These are phyloP conservation scores for Diutina pseudorugosa DNA, from an alignment of 1,139 yeast species.

Conservation along the genomic window DNA sequence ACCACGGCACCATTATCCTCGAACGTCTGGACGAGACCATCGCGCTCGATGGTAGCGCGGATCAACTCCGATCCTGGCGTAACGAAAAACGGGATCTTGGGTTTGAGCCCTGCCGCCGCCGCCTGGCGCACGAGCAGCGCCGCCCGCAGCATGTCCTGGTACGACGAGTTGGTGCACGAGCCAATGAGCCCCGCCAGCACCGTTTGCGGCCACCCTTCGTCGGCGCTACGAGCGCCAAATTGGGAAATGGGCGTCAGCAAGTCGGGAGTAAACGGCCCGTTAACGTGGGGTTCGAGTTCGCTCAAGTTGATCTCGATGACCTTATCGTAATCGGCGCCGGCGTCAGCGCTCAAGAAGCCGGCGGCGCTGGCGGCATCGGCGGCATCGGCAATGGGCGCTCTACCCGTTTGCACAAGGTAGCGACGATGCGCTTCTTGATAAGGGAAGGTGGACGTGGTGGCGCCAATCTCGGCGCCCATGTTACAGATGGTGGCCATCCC, in stretches of 20 bases:
- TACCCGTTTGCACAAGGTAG: slow-evolving; percentile 68
- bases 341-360: slow-evolving; percentile 65
- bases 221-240: slow-evolving; percentile 49
- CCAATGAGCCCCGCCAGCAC: slow-evolving; percentile 92
- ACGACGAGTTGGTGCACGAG: slow-evolving; percentile 94
- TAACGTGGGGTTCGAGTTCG: slow-evolving; percentile 76
- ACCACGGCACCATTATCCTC: slow-evolving; percentile 82
- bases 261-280: slow-evolving; percentile 95
- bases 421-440: slow-evolving; percentile 79
- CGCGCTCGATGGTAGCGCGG: slow-evolving; percentile 93
- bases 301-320: slow-evolving; percentile 67
- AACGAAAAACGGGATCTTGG: slow-evolving; percentile 84
- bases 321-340: slow-evolving; percentile 74
- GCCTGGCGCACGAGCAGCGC: slow-evolving; percentile 84
- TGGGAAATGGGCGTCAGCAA: slow-evolving; percentile 74
- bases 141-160: slow-evolving; percentile 95
- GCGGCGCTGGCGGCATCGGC: slow-evolving; percentile 57
- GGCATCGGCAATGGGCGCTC: slow-evolving; percentile 70
- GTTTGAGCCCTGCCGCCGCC: slow-evolving; percentile 71
- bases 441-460: slow-evolving; percentile 95
- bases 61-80: slow-evolving; percentile 99
- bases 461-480: slow-evolving; percentile 99
- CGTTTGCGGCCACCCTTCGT: slow-evolving; percentile 69
- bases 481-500: slow-evolving; percentile 99
- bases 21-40: slow-evolving; percentile 73